Base-by-base conservation (phyloP, 148 eudicot genomes). In the Rheum nobile region DNA sequence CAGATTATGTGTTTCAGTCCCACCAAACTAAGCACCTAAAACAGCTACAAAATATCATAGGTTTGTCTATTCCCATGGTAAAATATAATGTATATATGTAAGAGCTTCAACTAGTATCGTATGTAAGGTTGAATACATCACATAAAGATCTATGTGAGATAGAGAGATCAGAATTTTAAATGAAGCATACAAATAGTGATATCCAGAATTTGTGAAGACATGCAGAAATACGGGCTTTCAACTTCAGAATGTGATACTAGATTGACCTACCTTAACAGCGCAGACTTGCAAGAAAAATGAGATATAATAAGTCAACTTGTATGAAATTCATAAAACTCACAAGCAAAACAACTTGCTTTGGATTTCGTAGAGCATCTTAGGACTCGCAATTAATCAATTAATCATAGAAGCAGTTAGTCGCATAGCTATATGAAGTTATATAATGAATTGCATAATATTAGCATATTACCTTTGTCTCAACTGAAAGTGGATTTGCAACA, bases 201-300 rank as follows among this genome's bases (percentile, higher is more conserved):
- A 52, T 21, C 29, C 59, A 52, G 59, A 46, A 52, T 52, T 52
- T 52, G 28, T 52, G 59, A 52, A 52, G 59, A 52, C 26, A n/a
- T 52, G 28, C 59, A 52, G 29, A 52, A 52, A 46, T 21, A 7
- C 65, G 34, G 26, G 13, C 65, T 24, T 26, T 24, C 32, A 57
- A 26, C 65, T 22, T 0, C 12, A 24, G 32, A 55, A 55, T 55
- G 65, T 57, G 17, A 24, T 38, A 67, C 83, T 78, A 71, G 44
- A 68, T 43, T 72, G 75, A 84, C 98, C 75, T 85, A 94, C 98
- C 98, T 95, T 91, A 71, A 95, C 93, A 82, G 72, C 75, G 42
- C 98, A 97, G 78, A 95, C 97, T 97, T 94, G 98, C 91, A 84
- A 63, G 54, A 71, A 31, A 81, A 74, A 44, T n/a, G 32, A 72